Evolutionary conservation across 768 basidiomycete genomes (phyloP), one percentile per base, ranked within the genome.

Genomic region (Serendipita vermifera): DNA sequence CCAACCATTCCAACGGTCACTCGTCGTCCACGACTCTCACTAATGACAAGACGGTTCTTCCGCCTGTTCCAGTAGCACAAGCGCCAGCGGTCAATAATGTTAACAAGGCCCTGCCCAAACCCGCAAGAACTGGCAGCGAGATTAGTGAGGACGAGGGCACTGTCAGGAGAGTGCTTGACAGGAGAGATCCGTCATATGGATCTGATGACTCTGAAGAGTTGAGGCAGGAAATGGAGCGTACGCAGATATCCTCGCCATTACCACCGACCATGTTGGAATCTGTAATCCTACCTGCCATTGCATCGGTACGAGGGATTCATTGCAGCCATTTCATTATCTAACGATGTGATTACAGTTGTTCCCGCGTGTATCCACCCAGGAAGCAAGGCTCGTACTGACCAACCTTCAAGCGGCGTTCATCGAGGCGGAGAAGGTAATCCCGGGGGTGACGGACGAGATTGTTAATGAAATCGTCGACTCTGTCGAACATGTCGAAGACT

Each of bases 391-490:
- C 27, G 86, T 87, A 17, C 76, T 99, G 54, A 85, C 83, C 58
- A 78, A 86, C 51, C 74, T 98, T 9, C 87, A 96, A 62, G 78
- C 87, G 29, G 93, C 96, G 2, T 93, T 97, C 64, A 87, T 88
- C 26, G 90, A 96, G 27, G 93, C 93, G 11, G 96, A 99, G 71
- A 77, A 87, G 58, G 84, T 90, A 56, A 96, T 98, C 62, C 96
- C 96, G 5, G 96, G 96, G 3, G 83, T 99, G 29, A 87, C 91
- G 22, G 73, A 87, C 70, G 94, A 94, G 59, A 75, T 97, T 48
- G 87, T 96, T 55, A 87, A 89, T 64, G 93, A 96, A 70, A 90
- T 92, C 60, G 87, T 91, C 22, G 88, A 92, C 66, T 89, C 87
- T 13, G 88, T 92, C 15, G 88, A 92, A 66, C 87, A 85, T 61